Base-by-base conservation (phyloP, 2,329 filamentous ascomycete species). In the Thielaviopsis ethacetica region DNA sequence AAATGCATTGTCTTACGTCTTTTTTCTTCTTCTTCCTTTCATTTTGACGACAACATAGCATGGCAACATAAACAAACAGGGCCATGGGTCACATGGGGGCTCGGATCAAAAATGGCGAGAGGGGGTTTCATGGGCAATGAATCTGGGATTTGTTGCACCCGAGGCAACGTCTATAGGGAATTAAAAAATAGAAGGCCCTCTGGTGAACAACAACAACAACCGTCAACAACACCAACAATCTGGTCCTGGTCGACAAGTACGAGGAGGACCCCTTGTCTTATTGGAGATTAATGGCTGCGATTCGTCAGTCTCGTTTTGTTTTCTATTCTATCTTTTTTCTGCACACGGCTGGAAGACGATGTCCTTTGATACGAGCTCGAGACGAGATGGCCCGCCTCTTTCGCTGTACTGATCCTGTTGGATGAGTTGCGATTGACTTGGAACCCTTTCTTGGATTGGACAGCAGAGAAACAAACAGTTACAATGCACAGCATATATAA, bases 1-100 rank as follows among this genome's bases (percentile, higher is more conserved):
- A 95, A 85, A 79, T 81, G 76, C 73, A 71, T 76, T 76, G 54
- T 52, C 50, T 61, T 58, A n/a, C 57, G 44, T 58, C 56, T 68
- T 71, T 66, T 68, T 71, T 70, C 68, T 71, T 73, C 68, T 71
- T 68, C 67, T 72, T 71, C 70, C 68, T 70, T 71, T 69, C 68
- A 70, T 71, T 67, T 66, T 71, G 72, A 70, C 70, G 73, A 73
- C 71, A 73, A 72, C 44, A 73, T 73, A 74, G 70, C 65, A 58
- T 61, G 59, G 53, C 53, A 49, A 56, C 56, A 54, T 47, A 54
- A 30, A 54, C 41, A 21, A 53, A 53, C 47, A 38, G 21, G 47
- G 53, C 56, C 44, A 56, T 58, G 49, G 34, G 59, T 55, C 56
- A 50, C 53, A 53, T 52, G 41, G 26, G 55, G 59, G 38, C 59